Evolutionary conservation across 306 rosid species (phyloP).

Genomic region (Vachellia pachyceras): DNA sequence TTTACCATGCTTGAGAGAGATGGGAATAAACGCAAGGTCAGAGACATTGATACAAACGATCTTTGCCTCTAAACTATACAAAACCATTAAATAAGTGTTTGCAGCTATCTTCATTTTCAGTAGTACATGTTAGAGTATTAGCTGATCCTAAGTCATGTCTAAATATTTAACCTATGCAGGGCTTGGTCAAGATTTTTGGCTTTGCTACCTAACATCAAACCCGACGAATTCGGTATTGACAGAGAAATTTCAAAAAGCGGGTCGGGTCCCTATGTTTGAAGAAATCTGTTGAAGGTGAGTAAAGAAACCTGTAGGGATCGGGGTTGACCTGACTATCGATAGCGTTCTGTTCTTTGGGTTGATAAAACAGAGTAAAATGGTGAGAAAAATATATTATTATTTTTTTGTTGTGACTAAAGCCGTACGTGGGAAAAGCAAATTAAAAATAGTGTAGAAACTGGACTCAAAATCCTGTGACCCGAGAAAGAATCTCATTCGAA

Average conservation of each 20-base stretch:
- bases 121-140: neutral
- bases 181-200: constrained; percentile 22
- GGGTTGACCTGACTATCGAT: constrained; percentile 29
- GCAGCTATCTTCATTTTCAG: neutral
- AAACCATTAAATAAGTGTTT: constrained; percentile 26
- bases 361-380: neutral
- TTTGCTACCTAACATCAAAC: constrained; percentile 30
- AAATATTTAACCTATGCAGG: neutral
- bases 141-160: neutral
- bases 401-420: neutral
- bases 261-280: neutral
- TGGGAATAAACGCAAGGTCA: constrained; percentile 51
- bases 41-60: constrained; percentile 43
- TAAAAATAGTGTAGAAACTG: constrained; percentile 62
- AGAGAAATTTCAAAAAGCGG: constrained; percentile 6
- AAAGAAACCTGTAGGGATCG: constrained; percentile 9
- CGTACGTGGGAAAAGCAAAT: constrained; percentile 57
- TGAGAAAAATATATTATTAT: neutral
- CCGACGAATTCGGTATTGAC: constrained; percentile 19
- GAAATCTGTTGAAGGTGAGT: neutral
- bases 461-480: constrained; percentile 60
- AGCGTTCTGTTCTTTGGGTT: neutral
- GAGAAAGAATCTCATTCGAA: constrained; percentile 49
- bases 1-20: constrained; percentile 57
- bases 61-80: constrained; percentile 43